phyloP scores from a whole-genome alignment of 2,329 filamentous ascomycete genomes.

The Clathrospora elynae region DNA sequence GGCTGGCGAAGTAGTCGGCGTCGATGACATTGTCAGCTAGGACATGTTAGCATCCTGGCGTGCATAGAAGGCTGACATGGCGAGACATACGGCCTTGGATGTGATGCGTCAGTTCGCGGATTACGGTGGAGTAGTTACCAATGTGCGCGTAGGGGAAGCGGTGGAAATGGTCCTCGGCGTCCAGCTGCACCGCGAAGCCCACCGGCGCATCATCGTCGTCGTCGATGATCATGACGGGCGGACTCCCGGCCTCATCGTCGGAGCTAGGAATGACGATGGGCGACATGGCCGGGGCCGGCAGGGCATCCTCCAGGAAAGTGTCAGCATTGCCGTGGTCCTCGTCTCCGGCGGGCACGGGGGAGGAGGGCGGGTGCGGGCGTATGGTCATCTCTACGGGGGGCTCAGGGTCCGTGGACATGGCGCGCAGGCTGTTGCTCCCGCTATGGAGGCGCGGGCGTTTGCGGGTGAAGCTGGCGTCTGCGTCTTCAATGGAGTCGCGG shows the following conservation, averaged over 20 bases:
- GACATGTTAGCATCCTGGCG: conserved; percentile 19
- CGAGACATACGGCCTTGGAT: conserved; percentile 32
- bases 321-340: conserved; percentile 20
- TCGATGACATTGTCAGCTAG: conserved; percentile 27
- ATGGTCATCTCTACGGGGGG: conserved; percentile 48
- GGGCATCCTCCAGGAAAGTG: conserved; percentile 8
- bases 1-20: conserved; percentile 28
- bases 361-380: conserved; percentile 41
- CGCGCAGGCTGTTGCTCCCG: conserved; percentile 38
- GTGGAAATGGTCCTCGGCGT: conserved; percentile 37
- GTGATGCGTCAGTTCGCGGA: conserved; percentile 32
- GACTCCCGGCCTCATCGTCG: conserved; percentile 28
- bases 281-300: conserved; percentile 14
- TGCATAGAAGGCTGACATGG: background rate
- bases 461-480: conserved; percentile 51
- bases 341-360: conserved; percentile 27
- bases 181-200: conserved; percentile 25
- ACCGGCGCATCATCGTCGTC: conserved; percentile 39
- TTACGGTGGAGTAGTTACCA: conserved; percentile 24
- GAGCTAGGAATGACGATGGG: conserved; percentile 24
- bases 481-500: conserved; percentile 53
- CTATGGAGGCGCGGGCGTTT: conserved; percentile 54
- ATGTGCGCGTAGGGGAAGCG: conserved; percentile 38
- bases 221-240: conserved; percentile 48
- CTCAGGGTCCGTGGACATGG: conserved; percentile 38